These are phyloP conservation scores for Silene latifolia DNA, from an alignment of 148 eudicot genomes.

Conservation along the genomic window DNA sequence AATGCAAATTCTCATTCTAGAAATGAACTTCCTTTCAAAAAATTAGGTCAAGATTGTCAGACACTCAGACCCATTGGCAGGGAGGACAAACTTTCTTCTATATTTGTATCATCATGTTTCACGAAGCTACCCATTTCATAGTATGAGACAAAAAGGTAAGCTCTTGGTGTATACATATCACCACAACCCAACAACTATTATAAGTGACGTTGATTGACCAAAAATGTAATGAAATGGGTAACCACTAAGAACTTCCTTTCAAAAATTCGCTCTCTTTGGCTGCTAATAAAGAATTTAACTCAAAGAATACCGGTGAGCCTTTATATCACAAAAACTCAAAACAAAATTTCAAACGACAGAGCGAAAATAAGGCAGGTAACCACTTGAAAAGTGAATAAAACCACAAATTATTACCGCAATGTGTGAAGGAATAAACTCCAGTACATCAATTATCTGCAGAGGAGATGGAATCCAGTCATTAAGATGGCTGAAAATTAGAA, in stretches of 20 bases:
- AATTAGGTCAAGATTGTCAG: background rate
- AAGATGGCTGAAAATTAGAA: background rate
- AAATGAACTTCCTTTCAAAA: background rate
- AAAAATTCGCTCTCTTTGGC: background rate
- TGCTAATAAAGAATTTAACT: background rate
- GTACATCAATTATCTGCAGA: slow-evolving; percentile 93
- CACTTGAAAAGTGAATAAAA: background rate
- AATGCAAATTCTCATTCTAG: slow-evolving; percentile 1
- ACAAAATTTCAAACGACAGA: background rate
- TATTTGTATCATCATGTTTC: background rate
- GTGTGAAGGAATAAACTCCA: slow-evolving; percentile 85
- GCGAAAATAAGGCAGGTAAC: background rate
- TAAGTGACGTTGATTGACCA: background rate
- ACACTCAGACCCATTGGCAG: background rate
- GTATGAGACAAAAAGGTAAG: background rate
- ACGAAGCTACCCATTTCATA: background rate
- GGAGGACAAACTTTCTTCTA: slow-evolving; percentile 1
- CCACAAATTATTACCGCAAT: slow-evolving; percentile 58
- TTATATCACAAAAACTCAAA: background rate
- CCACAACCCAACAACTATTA: background rate
- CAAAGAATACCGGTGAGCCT: background rate
- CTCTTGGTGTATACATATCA: background rate
- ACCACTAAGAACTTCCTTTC: background rate
- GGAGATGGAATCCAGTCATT: slow-evolving; percentile 19
- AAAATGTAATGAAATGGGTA: no score